Percentiles rank a stretch among this genome's conserved stretches.
These are phyloP conservation scores for Exophiala oligosperma DNA, from an alignment of 2,329 filamentous ascomycete genomes.

Conservation along the genomic window DNA sequence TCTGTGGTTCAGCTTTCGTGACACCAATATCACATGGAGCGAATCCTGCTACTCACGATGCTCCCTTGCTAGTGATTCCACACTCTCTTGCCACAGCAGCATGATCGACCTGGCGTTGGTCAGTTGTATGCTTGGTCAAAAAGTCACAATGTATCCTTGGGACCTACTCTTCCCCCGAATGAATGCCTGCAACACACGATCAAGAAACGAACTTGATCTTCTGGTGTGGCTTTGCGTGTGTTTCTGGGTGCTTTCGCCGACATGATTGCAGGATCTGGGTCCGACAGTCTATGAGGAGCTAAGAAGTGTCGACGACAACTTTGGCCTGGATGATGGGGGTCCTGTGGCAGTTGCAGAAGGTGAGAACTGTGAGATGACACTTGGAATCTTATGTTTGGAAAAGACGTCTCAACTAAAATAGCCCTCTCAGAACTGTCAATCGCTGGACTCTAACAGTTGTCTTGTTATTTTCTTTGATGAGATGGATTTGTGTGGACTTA, in stretches of 20 bases:
- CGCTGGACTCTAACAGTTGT: background rate
- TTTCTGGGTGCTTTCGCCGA: background rate
- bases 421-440: no score
- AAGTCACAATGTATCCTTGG: no score
- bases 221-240: conserved; percentile 54
- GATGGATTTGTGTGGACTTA: background rate
- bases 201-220: conserved; percentile 65
- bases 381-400: background rate
- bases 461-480: conserved; percentile 7
- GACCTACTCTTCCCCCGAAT: conserved; percentile 58
- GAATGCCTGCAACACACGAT: conserved; percentile 65
- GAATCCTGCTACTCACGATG: conserved; percentile 60
- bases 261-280: background rate
- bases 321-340: no score
- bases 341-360: no score
- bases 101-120: conserved; percentile 60
- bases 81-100: conserved; percentile 64
- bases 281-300: no score
- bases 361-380: no score
- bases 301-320: no score
- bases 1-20: conserved; percentile 2
- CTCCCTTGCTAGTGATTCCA: conserved; percentile 63
- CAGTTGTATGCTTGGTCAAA: conserved; percentile 4
- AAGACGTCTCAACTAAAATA: background rate
- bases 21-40: no score